Conservation (phyloP, 306 rosid genomes). For the Cucurbita pepo region DNA sequence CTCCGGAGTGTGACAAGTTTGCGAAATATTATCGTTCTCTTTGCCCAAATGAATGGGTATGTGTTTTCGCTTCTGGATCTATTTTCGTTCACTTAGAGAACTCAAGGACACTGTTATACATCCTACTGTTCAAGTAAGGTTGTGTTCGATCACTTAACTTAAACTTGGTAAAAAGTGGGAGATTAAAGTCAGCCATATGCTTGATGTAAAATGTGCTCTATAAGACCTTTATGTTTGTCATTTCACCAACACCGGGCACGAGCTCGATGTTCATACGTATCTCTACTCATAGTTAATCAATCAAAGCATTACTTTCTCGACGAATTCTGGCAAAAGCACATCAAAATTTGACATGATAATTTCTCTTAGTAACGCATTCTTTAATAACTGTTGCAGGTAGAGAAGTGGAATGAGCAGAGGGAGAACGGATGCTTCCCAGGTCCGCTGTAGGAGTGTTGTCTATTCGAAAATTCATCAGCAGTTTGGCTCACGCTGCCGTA, state of each 20-base stretch:
- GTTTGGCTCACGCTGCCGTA: background rate
- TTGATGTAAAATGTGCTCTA: too few relatives aligned
- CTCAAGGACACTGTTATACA: too few relatives aligned
- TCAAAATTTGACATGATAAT: too few relatives aligned
- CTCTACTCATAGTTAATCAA: too few relatives aligned
- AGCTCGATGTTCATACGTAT: too few relatives aligned
- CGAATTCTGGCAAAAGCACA: background rate
- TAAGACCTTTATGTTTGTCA: too few relatives aligned
- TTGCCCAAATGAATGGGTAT: slow-evolving; percentile 99
- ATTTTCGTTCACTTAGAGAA: background rate
- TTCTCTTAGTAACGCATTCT: background rate
- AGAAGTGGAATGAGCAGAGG: slow-evolving; percentile 94
- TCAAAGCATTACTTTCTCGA: background rate
- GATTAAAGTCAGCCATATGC: too few relatives aligned
- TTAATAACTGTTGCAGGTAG: slow-evolving; percentile 39
- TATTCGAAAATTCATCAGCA: slow-evolving; percentile 2
- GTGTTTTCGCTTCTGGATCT: background rate
- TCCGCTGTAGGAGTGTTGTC: slow-evolving; percentile 42
- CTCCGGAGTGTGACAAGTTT: slow-evolving; percentile 81
- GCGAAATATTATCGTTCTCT: slow-evolving; percentile 78
- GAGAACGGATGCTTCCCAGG: slow-evolving; percentile 97
- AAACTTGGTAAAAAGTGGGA: too few relatives aligned
- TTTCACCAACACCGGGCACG: too few relatives aligned
- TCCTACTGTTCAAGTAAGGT: too few relatives aligned
- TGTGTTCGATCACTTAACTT: too few relatives aligned